phyloP scores from a whole-genome alignment of 2,329 filamentous ascomycete species.

The Aspergillus sp. region DNA sequence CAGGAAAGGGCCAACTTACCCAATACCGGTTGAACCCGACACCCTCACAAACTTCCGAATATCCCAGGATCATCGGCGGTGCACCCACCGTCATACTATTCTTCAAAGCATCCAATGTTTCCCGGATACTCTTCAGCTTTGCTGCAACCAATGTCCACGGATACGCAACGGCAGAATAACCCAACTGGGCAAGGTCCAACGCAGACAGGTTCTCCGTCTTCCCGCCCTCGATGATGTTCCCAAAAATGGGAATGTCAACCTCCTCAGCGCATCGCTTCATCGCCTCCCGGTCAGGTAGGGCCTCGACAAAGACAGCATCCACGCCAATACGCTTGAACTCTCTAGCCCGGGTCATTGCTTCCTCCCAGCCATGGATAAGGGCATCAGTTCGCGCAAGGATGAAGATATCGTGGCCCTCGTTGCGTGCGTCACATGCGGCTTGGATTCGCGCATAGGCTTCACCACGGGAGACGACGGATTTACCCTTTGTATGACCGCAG shows the following conservation, averaged over 20 bases:
- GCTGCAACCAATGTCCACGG: slow-evolving; percentile 40
- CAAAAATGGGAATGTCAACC: slow-evolving; percentile 35
- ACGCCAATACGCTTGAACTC: slow-evolving; percentile 42
- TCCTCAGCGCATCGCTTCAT: slow-evolving; percentile 36
- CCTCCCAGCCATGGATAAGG: slow-evolving; percentile 36
- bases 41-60: slow-evolving; percentile 38
- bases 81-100: slow-evolving; percentile 33
- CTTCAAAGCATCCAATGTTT: slow-evolving; percentile 28
- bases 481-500: slow-evolving; percentile 41
- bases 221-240: slow-evolving; percentile 41
- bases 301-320: slow-evolving; percentile 42
- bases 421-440: slow-evolving; percentile 42
- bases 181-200: slow-evolving; percentile 34
- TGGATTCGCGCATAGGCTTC: slow-evolving; percentile 43
- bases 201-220: slow-evolving; percentile 38
- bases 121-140: slow-evolving; percentile 30
- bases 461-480: slow-evolving; percentile 39
- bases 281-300: slow-evolving; percentile 41
- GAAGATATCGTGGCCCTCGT: slow-evolving; percentile 39
- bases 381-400: slow-evolving; percentile 33
- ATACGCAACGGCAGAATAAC: slow-evolving; percentile 39
- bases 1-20: slow-evolving; percentile 11
- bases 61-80: slow-evolving; percentile 38
- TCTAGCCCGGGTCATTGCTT: slow-evolving; percentile 39
- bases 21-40: slow-evolving; percentile 42